These are phyloP conservation scores for Inga oerstediana DNA, from an alignment of 306 rosid genomes.

Conservation along the genomic window DNA sequence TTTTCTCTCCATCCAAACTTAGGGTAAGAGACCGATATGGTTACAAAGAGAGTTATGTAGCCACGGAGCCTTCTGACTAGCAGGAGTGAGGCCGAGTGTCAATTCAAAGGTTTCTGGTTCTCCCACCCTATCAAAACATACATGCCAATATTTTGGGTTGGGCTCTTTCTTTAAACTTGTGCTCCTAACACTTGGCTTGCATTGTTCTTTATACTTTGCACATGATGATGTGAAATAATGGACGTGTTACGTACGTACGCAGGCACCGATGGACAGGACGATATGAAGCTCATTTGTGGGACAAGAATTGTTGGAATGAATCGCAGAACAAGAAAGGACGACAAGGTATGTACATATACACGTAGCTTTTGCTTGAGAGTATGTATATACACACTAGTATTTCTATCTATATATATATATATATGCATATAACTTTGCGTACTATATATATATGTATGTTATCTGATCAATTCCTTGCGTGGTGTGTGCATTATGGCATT, in stretches of 20 bases:
- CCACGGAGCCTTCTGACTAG: neutral
- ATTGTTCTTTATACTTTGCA: neutral
- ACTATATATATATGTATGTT: constrained; percentile 4
- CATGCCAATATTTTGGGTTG: no score
- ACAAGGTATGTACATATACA: constrained; percentile 55
- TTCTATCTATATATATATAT: neutral
- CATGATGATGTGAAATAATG: neutral
- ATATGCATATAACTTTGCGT: neutral
- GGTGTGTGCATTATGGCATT: constrained; percentile 8
- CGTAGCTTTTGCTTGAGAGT: neutral
- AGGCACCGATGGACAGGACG: constrained; percentile 93
- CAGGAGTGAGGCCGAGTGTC: no score
- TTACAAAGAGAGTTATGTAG: no score
- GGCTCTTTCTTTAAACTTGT: no score
- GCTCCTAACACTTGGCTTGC: neutral
- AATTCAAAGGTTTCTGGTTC: no score
- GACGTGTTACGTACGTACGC: neutral
- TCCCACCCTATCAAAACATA: no score
- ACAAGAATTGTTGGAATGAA: constrained; percentile 91
- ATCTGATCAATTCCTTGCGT: neutral
- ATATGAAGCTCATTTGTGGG: constrained; percentile 97
- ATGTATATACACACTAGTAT: neutral
- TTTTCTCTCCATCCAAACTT: no score
- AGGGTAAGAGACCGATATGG: no score
- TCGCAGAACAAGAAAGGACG: constrained; percentile 94